These are phyloP conservation scores for Aureococcus anophagefferens DNA, from an alignment of 108 stramenopile species.

Conservation along the genomic window DNA sequence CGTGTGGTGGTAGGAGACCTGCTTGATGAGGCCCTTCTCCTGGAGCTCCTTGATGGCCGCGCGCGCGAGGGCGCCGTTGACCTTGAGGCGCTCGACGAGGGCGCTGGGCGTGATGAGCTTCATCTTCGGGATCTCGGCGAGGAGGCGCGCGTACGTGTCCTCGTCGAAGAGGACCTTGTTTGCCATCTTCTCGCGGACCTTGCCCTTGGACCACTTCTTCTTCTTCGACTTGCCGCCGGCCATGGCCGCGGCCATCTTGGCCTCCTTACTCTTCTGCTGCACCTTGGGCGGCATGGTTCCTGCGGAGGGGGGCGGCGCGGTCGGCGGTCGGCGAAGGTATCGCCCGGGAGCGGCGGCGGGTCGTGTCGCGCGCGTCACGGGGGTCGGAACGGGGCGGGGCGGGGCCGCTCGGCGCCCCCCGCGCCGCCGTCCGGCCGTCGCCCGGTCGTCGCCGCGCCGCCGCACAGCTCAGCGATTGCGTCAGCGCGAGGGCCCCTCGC, in stretches of 20 bases:
- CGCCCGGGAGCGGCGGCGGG: too few relatives aligned
- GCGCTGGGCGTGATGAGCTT: constrained; percentile 95
- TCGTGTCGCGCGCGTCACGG: too few relatives aligned
- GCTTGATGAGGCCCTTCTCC: constrained; percentile 84
- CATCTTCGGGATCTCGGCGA: constrained; percentile 98
- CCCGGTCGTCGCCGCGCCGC: too few relatives aligned
- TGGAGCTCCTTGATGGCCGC: constrained; percentile 81
- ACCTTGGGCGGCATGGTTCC: constrained; percentile 73
- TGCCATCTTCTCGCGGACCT: constrained; percentile 96
- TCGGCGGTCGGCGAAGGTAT: too few relatives aligned
- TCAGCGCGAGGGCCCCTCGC: too few relatives aligned
- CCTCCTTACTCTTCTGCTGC: constrained; percentile 99
- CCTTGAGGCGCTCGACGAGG: constrained; percentile 97
- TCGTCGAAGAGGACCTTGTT: constrained; percentile 98
- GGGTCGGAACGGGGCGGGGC: too few relatives aligned
- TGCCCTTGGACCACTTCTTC: constrained; percentile 99
- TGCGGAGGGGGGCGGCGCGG: too few relatives aligned
- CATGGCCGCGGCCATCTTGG: constrained; percentile 99
- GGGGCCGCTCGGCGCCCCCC: too few relatives aligned
- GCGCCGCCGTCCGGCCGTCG: too few relatives aligned
- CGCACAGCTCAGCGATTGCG: too few relatives aligned
- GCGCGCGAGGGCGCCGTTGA: constrained; percentile 90
- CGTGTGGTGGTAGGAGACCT: constrained; percentile 73
- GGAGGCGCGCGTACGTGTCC: constrained; percentile 86
- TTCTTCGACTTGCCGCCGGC: constrained; percentile 99